These are phyloP conservation scores for Auriscalpium microsporum DNA, from an alignment of 768 basidiomycete genomes.

Conservation along the genomic window DNA sequence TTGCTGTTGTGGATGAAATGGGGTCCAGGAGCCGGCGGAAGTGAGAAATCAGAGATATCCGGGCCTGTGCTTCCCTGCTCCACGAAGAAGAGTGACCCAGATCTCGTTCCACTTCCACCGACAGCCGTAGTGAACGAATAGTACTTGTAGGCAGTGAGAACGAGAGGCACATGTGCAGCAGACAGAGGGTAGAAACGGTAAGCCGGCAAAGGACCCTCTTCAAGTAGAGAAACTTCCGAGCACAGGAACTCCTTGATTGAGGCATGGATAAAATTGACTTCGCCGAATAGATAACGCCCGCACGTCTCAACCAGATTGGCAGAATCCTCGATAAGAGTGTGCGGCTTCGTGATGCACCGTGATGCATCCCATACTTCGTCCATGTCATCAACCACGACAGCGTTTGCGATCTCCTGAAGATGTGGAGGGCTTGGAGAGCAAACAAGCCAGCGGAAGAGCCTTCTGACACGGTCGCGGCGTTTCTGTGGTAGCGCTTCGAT, in stretches of 20 bases:
- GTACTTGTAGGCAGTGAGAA: background rate
- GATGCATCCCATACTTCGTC: background rate
- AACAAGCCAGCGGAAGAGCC: constrained; percentile 1
- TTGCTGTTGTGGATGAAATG: background rate
- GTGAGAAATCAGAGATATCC: background rate
- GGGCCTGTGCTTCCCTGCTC: background rate
- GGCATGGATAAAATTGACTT: constrained; percentile 2
- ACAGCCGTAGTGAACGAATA: background rate
- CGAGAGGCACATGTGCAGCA: background rate
- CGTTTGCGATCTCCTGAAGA: background rate
- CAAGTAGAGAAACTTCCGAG: background rate
- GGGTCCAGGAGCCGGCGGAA: background rate
- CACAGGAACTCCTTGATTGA: constrained; percentile 3
- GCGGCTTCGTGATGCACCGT: background rate
- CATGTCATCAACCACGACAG: constrained; percentile 1
- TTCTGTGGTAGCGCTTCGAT: background rate
- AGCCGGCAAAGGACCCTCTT: background rate
- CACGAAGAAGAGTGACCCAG: constrained; percentile 1
- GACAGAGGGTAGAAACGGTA: constrained; percentile 2
- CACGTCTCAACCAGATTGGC: background rate
- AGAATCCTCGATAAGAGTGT: constrained; percentile 3
- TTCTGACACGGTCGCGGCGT: background rate
- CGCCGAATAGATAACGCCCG: too few relatives aligned
- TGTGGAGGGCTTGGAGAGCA: background rate
- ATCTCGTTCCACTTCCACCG: background rate